Evolutionary conservation across 176 grass and related monocot species (phyloP), one percentile per base, ranked within the genome.

Genomic region (Cenchrus americanus): DNA sequence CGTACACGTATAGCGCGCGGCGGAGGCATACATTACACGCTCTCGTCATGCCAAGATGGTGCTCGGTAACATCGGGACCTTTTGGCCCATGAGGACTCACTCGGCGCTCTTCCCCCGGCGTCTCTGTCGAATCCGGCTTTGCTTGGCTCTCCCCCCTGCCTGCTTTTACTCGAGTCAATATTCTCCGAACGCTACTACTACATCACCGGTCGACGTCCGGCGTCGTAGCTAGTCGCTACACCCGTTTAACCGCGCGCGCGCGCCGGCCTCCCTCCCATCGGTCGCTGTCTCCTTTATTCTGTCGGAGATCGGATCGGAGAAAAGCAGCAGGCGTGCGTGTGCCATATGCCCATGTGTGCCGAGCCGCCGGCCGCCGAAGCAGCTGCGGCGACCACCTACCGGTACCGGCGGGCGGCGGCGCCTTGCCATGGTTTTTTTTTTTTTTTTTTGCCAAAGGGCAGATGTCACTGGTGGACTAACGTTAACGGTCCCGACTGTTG

Each of bases 81-180:
- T 59, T 59, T 59, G 19, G 55, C 4, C 53, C 53, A 53, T 5
- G 51, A 18, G n/a, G n/a, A n/a, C n/a, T n/a, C n/a, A n/a, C 51
- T 18, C 51, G 17, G 15, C 51, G 18, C 52, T 51, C 13, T 14
- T 14, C 5, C 0, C 3, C 15, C 18, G 54, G 54, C 47, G 70
- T 73, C 47, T 26, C 70, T 32, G 23, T 73, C 70, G 70, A 73
- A 52, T 50, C 69, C 43, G 14, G 69, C 44, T 63, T 19, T n/a
- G n/a, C n/a, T n/a, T 47, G 37, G 1, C 26, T 32, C 66, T 24
- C 19, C 7, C 66, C 40, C 19, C 7, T 5, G 10, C 17, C 15
- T 14, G 62, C 71, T 87, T 87, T 75, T 37, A 21, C 22, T 77
- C 37, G 5, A 32, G 72, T 71, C 79, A 53, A 43, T 82, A 21